Evolutionary conservation across 768 basidiomycete species (phyloP).

Genomic region (Sutorius australiensis): DNA sequence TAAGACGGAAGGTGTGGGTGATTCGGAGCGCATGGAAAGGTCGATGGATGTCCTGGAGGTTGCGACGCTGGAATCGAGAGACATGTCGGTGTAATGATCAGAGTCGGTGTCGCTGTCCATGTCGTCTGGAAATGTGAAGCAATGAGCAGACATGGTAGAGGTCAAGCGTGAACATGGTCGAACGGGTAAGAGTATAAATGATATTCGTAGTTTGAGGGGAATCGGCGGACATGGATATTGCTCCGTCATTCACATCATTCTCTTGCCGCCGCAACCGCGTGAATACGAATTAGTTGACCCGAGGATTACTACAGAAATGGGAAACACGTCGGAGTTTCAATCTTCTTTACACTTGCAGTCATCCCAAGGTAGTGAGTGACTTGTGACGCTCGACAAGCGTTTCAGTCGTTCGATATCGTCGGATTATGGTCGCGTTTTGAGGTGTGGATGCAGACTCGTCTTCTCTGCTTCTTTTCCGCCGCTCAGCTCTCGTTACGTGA

Average conservation of each 20-base stretch:
- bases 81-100: conserved; percentile 39
- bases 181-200: conserved; percentile 21
- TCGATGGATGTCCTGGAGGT: conserved; percentile 59
- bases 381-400: too few relatives aligned
- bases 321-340: not conserved
- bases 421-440: too few relatives aligned
- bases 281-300: conserved; percentile 23
- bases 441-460: too few relatives aligned
- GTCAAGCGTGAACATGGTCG: conserved; percentile 9
- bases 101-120: conserved; percentile 45
- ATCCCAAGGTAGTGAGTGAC: too few relatives aligned
- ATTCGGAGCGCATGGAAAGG: conserved; percentile 57
- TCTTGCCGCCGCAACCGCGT: conserved; percentile 27
- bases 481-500: conserved; percentile 15
- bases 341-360: too few relatives aligned
- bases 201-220: conserved; percentile 15
- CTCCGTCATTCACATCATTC: conserved; percentile 26
- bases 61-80: conserved; percentile 37
- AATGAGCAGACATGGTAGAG: conserved; percentile 13
- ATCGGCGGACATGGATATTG: conserved; percentile 33
- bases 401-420: too few relatives aligned
- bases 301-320: conserved; percentile 10
- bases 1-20: conserved; percentile 65
- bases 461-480: conserved; percentile 6
- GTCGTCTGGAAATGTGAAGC: conserved; percentile 35